These are phyloP conservation scores for Penicillium polonicum DNA, from an alignment of 2,329 filamentous ascomycete species.

Conservation along the genomic window DNA sequence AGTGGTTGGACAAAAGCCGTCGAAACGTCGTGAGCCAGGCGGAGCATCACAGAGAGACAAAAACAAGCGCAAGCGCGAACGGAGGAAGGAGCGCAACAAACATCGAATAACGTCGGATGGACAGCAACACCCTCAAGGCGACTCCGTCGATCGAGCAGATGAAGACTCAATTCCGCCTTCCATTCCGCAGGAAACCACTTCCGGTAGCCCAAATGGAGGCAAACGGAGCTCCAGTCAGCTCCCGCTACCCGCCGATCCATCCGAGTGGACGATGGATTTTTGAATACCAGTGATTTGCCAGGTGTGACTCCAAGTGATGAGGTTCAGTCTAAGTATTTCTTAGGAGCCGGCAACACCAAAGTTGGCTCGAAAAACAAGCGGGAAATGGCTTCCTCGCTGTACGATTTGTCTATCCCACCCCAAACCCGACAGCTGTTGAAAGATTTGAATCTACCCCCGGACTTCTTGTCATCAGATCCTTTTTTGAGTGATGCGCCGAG, in stretches of 20 bases:
- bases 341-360: background rate
- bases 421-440: constrained; percentile 15
- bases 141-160: background rate
- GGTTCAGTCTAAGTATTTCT: constrained; percentile 41
- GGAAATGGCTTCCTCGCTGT: background rate
- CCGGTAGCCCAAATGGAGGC: background rate
- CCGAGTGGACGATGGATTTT: constrained; percentile 36
- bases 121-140: background rate
- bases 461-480: constrained; percentile 33
- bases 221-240: background rate
- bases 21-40: background rate
- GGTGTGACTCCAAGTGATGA: constrained; percentile 40
- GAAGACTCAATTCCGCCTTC: background rate
- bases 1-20: no score
- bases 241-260: constrained; percentile 15
- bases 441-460: constrained; percentile 13
- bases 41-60: background rate
- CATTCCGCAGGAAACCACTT: background rate
- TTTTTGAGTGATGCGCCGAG: constrained; percentile 37
- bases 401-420: constrained; percentile 12
- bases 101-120: background rate
- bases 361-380: background rate
- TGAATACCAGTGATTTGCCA: constrained; percentile 40
- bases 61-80: background rate
- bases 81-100: background rate